Base-by-base conservation (phyloP, 2,329 filamentous ascomycete species). In the Paraphoma sp. region DNA sequence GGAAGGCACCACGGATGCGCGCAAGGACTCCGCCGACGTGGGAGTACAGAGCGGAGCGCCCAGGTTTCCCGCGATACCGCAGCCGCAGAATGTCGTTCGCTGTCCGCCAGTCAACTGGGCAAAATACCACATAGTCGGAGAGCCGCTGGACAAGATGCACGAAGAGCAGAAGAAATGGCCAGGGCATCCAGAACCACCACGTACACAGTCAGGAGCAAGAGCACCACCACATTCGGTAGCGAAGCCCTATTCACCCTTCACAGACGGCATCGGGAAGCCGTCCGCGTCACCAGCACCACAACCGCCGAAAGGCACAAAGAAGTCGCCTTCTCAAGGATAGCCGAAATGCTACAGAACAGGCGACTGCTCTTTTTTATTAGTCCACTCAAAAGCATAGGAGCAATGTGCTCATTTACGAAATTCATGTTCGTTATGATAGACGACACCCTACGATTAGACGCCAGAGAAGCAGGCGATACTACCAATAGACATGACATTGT, bases 41-140 rank as follows among this genome's bases (percentile, higher is more conserved):
- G 61, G 68, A 7, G 36, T 51, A 14, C 49, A 54, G 16, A n/a
- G 58, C 30, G 52, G 61, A 6, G 56, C 60, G 17, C 18, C 59
- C 14, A 59, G 65, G 28, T 93, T 93, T 80, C 81, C 85, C 2
- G 79, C 79, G 16, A 84, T 97, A 12, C 93, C 93, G 0, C 84
- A 84, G 12, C 87, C 91, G 6, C 94, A 97, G 75, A 90, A 90
- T 65, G 81, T 98, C 0, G 89, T 96, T 28, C 88, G 93, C 41
- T 92, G 89, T 79, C 94, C 94, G 8, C 90, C 92, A 8, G 89
- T 98, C 70, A 97, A 97, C 80, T 98, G 94, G 94, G 87, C 88
- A 11, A 93, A 97, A 72, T 98, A 98, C 76, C 91, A 92, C 66
- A 84, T 97, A n/a, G 87, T 95, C 3, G 93, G 92, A 47, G 89